Percentiles rank a stretch among this genome's conserved stretches.
Evolutionary conservation across 176 grass and related monocot species (phyloP).

Genomic region (Eremochloa ophiuroides): DNA sequence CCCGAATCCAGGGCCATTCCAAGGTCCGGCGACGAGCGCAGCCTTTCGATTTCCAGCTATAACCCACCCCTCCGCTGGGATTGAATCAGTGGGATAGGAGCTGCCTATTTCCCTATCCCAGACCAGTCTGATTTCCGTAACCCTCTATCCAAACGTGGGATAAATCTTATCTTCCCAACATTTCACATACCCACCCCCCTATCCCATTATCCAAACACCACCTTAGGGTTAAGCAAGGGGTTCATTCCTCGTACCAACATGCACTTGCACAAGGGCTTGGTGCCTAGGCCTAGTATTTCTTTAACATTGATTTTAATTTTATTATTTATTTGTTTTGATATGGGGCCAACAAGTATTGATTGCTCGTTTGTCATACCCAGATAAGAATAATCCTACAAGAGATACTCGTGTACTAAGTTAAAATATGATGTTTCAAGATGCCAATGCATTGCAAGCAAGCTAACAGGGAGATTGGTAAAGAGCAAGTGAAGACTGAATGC

Average conservation of each 20-base stretch:
- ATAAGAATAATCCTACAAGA: not conserved
- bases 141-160: no score
- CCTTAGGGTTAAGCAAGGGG: not conserved
- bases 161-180: no score
- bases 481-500: not conserved
- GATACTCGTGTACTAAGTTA: not conserved
- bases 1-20: no score
- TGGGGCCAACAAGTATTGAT: not conserved
- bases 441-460: not conserved
- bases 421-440: not conserved
- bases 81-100: no score
- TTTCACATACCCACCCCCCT: no score
- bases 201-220: no score
- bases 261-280: not conserved
- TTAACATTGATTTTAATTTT: not conserved
- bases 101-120: no score
- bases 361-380: not conserved
- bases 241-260: not conserved
- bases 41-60: no score
- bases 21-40: no score
- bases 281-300: not conserved
- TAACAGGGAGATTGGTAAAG: not conserved
- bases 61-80: no score
- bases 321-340: not conserved
- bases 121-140: no score